A percentile compares a stretch with the other conserved stretches of the same genome.
phyloP scores from a whole-genome alignment of 2,329 filamentous ascomycete genomes.

The Myriosclerotinia duriaeana region DNA sequence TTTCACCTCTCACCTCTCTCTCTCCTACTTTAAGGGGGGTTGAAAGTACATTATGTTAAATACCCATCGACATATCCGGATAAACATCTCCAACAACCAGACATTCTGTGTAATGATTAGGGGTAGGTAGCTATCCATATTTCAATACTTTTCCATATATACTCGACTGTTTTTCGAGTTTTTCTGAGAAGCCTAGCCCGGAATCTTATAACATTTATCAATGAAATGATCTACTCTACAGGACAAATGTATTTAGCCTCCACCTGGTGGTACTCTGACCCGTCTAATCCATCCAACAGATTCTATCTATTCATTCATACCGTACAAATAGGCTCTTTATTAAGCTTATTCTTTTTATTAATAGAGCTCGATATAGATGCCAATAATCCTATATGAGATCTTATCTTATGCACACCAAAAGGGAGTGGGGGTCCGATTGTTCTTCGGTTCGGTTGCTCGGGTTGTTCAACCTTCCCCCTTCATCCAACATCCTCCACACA shows the following conservation, averaged over 20 bases:
- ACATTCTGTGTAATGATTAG: background rate
- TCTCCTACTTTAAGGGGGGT: background rate
- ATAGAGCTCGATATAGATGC: too few relatives aligned
- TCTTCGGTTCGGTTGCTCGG: background rate
- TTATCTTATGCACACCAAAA: too few relatives aligned
- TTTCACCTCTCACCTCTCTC: background rate
- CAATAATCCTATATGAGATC: too few relatives aligned
- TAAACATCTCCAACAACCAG: background rate
- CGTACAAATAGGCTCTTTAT: too few relatives aligned
- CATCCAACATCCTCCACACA: background rate
- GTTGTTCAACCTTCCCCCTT: background rate
- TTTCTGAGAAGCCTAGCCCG: background rate
- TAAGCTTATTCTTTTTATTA: too few relatives aligned
- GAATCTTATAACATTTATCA: background rate
- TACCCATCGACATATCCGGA: background rate
- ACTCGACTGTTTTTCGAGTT: too few relatives aligned
- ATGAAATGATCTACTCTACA: background rate
- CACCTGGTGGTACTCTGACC: background rate
- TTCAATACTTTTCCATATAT: background rate
- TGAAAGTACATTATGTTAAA: background rate
- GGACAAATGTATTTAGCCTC: background rate
- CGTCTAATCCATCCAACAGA: too few relatives aligned
- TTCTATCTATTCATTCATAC: background rate
- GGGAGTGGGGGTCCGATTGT: background rate
- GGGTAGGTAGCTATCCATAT: background rate